These are phyloP conservation scores for Candida xyloterini DNA, from an alignment of 805 yeast genomes.

Conservation along the genomic window DNA sequence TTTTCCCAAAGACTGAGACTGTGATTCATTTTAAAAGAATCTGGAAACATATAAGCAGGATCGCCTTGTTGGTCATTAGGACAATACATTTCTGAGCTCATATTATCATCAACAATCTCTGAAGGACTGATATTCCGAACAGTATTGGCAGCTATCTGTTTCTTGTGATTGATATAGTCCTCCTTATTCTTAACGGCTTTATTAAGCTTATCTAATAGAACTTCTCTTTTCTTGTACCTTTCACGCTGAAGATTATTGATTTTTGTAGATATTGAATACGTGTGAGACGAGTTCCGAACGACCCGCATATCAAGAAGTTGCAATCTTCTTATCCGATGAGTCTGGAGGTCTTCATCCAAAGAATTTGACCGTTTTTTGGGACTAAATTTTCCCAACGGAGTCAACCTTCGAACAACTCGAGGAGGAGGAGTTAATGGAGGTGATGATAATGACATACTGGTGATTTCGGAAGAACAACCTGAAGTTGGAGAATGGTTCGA, in stretches of 20 bases:
- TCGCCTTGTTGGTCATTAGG: neutral
- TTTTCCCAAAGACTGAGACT: slow-evolving; percentile 12
- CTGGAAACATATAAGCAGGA: slow-evolving; percentile 3
- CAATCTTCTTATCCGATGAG: slow-evolving; percentile 18
- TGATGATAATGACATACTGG: slow-evolving; percentile 14
- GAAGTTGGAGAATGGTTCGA: slow-evolving; percentile 1
- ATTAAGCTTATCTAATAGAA: slow-evolving; percentile 14
- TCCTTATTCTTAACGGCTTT: slow-evolving; percentile 18
- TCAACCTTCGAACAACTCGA: slow-evolving; percentile 20
- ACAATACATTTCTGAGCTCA: neutral
- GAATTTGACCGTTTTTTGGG: slow-evolving; percentile 17
- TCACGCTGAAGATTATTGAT: slow-evolving; percentile 6
- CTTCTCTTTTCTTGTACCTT: slow-evolving; percentile 7
- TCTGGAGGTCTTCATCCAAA: slow-evolving; percentile 16
- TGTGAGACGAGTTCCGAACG: slow-evolving; percentile 9
- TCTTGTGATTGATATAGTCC: slow-evolving; percentile 18
- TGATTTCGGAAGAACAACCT: slow-evolving; percentile 11
- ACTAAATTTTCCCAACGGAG: slow-evolving; percentile 24
- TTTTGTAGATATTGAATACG: slow-evolving; percentile 9
- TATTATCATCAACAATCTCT: neutral
- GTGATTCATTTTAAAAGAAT: slow-evolving; percentile 3
- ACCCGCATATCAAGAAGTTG: slow-evolving; percentile 15
- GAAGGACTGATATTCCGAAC: slow-evolving; percentile 15
- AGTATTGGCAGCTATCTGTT: slow-evolving; percentile 18
- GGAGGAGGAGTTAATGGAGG: slow-evolving; percentile 27